These are phyloP conservation scores for Penicillium sp. DNA, from an alignment of 2,329 filamentous ascomycete genomes.

Conservation along the genomic window DNA sequence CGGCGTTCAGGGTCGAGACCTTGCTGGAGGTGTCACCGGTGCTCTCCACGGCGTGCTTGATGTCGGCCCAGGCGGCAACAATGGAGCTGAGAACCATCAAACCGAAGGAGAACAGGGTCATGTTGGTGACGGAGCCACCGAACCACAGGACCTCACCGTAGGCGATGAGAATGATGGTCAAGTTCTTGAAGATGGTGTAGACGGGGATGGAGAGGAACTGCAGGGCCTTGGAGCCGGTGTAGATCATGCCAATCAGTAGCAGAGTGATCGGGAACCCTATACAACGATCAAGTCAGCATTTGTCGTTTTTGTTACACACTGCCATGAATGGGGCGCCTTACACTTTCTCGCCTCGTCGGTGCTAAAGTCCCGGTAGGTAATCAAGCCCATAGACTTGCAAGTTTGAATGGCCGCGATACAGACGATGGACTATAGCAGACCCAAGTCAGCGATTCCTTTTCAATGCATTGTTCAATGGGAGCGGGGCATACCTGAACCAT, in stretches of 20 bases:
- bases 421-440: slow-evolving; percentile 69
- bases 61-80: slow-evolving; percentile 95
- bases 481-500: slow-evolving; percentile 75
- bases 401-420: slow-evolving; percentile 81
- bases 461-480: neutral
- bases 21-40: slow-evolving; percentile 68
- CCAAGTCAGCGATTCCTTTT: slow-evolving; percentile 1
- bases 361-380: slow-evolving; percentile 83
- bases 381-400: slow-evolving; percentile 79
- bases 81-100: slow-evolving; percentile 95
- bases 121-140: slow-evolving; percentile 82
- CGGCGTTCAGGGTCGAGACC: slow-evolving; percentile 87
- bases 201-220: slow-evolving; percentile 97
- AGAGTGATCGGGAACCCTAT: slow-evolving; percentile 94
- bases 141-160: slow-evolving; percentile 99
- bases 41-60: slow-evolving; percentile 76
- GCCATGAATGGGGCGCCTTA: slow-evolving; percentile 48
- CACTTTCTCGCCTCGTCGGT: slow-evolving; percentile 88
- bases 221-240: slow-evolving; percentile 92
- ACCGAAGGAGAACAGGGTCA: slow-evolving; percentile 90
- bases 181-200: slow-evolving; percentile 99
- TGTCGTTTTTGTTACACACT: neutral
- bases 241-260: slow-evolving; percentile 98
- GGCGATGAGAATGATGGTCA: slow-evolving; percentile 97
- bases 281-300: neutral